These are phyloP conservation scores for Cicer yamashitae DNA, from an alignment of 306 rosid genomes.

Conservation along the genomic window DNA sequence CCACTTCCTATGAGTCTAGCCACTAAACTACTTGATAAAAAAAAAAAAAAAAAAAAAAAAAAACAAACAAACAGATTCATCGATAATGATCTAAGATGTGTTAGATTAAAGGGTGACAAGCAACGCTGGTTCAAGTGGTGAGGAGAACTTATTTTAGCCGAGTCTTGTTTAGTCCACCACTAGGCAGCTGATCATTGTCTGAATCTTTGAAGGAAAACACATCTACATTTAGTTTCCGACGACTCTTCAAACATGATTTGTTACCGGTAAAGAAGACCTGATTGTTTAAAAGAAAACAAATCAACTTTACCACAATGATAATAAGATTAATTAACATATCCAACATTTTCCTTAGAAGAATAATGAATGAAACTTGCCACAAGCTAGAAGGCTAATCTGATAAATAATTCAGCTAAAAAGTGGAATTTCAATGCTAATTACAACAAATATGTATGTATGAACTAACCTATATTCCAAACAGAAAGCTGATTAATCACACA, in stretches of 20 bases:
- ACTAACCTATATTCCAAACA: conserved; percentile 30
- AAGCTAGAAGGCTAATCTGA: conserved; percentile 15
- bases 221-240: neutral
- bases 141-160: neutral
- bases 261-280: conserved; percentile 2
- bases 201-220: conserved; percentile 6
- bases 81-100: too few relatives aligned
- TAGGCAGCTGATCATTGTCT: conserved; percentile 1
- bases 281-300: conserved; percentile 7
- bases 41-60: too few relatives aligned
- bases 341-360: neutral
- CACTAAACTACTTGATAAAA: too few relatives aligned
- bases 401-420: conserved; percentile 43
- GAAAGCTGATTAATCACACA: conserved; percentile 29
- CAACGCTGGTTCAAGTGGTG: neutral
- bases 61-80: too few relatives aligned
- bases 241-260: neutral
- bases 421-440: conserved; percentile 17
- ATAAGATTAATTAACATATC: neutral
- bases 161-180: neutral
- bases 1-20: too few relatives aligned
- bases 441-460: conserved; percentile 23
- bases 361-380: neutral
- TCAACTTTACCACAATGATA: neutral
- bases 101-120: too few relatives aligned